Percentiles rank a stretch among this genome's conserved stretches.
Conservation (phyloP, 2,329 filamentous ascomycete genomes). For the Hypoxylon rubiginosum region DNA sequence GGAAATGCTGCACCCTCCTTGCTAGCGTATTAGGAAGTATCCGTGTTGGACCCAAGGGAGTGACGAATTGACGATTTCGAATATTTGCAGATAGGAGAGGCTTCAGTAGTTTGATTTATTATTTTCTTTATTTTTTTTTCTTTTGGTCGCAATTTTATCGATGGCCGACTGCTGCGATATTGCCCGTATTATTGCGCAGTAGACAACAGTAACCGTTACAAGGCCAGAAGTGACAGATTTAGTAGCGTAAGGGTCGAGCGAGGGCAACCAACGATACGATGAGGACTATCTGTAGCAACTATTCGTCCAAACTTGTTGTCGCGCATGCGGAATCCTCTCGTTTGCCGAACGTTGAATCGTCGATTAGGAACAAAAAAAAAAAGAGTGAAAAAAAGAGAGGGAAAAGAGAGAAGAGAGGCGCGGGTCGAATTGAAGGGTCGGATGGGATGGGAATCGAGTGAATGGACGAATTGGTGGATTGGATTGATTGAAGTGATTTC, state of each 20-base stretch:
- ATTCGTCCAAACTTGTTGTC: conserved; percentile 29
- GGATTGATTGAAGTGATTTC: conserved; percentile 42
- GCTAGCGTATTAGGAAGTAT: conserved; percentile 50
- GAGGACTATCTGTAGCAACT: conserved; percentile 14
- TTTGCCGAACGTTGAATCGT: conserved; percentile 30
- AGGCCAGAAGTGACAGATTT: conserved; percentile 25
- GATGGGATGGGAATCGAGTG: conserved; percentile 45
- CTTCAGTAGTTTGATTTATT: conserved; percentile 15
- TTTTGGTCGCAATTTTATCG: conserved; percentile 3
- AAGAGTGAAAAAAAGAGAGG: conserved; percentile 24
- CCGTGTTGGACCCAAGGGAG: conserved; percentile 48
- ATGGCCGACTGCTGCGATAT: background rate
- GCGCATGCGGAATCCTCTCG: conserved; percentile 22
- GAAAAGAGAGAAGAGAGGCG: conserved; percentile 25
- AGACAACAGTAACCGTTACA: conserved; percentile 23
- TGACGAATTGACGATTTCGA: conserved; percentile 49
- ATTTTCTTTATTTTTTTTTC: conserved; percentile 26
- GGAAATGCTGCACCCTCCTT: conserved; percentile 52
- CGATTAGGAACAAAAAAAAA: conserved; percentile 15
- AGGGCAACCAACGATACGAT: conserved; percentile 30
- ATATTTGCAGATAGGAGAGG: conserved; percentile 26
- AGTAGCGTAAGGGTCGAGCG: conserved; percentile 12
- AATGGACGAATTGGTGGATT: conserved; percentile 43
- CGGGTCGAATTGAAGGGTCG: conserved; percentile 43
- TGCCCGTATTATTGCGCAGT: conserved; percentile 25